Evolutionary conservation across 2,329 filamentous ascomycete species (phyloP).

Genomic region (Aspergillus quadrilineatus): DNA sequence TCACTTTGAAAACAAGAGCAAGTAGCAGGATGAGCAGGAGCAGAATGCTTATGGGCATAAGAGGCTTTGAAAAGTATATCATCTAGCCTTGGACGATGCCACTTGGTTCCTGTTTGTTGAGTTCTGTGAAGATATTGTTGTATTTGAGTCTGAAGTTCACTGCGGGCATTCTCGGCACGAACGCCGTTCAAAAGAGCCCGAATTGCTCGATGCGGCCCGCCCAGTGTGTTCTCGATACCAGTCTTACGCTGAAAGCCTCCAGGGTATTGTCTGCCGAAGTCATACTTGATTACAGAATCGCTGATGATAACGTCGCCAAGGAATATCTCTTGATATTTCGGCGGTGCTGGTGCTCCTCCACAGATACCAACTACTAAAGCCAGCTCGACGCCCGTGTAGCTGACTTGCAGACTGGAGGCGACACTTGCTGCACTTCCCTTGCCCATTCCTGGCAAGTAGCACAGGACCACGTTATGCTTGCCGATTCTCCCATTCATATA

Average conservation of each 20-base stretch:
- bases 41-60: not conserved
- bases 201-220: not conserved
- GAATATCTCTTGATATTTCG: not conserved
- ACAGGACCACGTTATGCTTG: not conserved
- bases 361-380: not conserved
- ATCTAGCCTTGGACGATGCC: not conserved
- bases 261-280: not conserved
- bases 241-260: not conserved
- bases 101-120: not conserved
- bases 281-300: not conserved
- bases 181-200: not conserved
- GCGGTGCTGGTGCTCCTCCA: not conserved
- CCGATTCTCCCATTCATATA: not conserved
- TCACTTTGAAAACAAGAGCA: not conserved
- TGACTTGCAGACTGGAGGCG: not conserved
- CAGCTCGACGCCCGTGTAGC: not conserved
- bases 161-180: not conserved
- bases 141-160: not conserved
- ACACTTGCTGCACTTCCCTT: not conserved
- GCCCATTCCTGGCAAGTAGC: not conserved
- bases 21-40: not conserved
- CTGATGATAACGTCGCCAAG: not conserved
- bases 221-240: not conserved
- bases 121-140: not conserved
- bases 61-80: not conserved